These are phyloP conservation scores for Physcomitrellopsis africana DNA, from an alignment of 225 moss, liverwort and hornwort species.

Conservation along the genomic window DNA sequence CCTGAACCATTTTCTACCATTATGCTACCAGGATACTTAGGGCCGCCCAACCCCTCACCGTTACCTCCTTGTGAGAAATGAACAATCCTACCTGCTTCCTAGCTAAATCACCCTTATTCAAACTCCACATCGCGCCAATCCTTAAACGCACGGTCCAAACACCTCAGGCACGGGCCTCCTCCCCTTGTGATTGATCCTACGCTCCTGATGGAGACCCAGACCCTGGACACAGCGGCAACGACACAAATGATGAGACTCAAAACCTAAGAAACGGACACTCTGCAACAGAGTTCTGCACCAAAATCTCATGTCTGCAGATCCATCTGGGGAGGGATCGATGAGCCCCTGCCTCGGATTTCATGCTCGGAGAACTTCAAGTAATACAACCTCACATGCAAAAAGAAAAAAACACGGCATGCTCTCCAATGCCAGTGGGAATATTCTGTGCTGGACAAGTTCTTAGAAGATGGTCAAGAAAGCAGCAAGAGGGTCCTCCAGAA, in stretches of 20 bases:
- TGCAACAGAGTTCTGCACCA: not conserved
- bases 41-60: slow-evolving; percentile 1
- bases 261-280: slow-evolving; percentile 22
- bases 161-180: slow-evolving; percentile 17
- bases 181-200: slow-evolving; percentile 22
- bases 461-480: too few species aligned
- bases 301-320: not conserved
- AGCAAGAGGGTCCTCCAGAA: too few species aligned
- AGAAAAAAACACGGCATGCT: too few species aligned
- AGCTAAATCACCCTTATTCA: slow-evolving; percentile 39
- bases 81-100: slow-evolving; percentile 39
- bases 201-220: slow-evolving; percentile 27
- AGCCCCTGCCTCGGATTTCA: too few species aligned
- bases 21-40: not conserved
- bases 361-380: too few species aligned
- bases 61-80: slow-evolving; percentile 28
- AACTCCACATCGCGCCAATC: slow-evolving; percentile 30
- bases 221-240: slow-evolving; percentile 9
- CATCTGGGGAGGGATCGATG: not conserved
- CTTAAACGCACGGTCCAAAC: slow-evolving; percentile 28
- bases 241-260: not conserved
- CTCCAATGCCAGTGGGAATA: too few species aligned
- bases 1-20: not conserved
- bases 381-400: too few species aligned
- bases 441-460: too few species aligned